Percentiles rank a stretch among this genome's conserved stretches.
phyloP scores from a whole-genome alignment of 345 rosid species.

The Gossypium mustelinum region DNA sequence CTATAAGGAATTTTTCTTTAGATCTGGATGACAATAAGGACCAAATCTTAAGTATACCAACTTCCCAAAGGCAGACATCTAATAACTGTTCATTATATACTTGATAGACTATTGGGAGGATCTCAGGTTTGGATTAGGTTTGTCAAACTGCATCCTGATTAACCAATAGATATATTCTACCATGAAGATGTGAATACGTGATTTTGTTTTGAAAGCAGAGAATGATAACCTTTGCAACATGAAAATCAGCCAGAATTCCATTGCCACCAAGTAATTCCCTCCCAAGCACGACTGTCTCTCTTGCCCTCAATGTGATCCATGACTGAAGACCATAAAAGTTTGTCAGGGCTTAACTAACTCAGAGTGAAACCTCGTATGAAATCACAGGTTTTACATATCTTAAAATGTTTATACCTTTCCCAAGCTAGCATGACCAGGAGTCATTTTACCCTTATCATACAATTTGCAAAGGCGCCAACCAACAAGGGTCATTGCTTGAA shows the following conservation, averaged over 20 bases:
- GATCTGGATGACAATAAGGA: neutral
- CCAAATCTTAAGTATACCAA: neutral
- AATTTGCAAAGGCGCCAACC: constrained; percentile 97
- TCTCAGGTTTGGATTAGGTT: neutral
- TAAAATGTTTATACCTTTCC: constrained; percentile 59
- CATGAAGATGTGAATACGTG: neutral
- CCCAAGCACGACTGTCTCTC: constrained; percentile 77
- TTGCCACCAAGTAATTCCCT: constrained; percentile 95
- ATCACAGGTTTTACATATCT: neutral
- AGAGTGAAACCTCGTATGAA: neutral
- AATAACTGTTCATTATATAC: neutral
- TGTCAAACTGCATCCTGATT: neutral
- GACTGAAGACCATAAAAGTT: constrained; percentile 37
- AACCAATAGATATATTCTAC: neutral
- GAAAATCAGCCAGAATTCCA: constrained; percentile 77
- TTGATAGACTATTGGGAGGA: too few species aligned
- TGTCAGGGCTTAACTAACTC: neutral
- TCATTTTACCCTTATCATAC: constrained; percentile 78
- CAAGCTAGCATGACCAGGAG: constrained; percentile 91
- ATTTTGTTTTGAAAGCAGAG: constrained; percentile 5
- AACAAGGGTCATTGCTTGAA: constrained; percentile 86
- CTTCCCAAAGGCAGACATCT: neutral
- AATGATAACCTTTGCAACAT: constrained; percentile 75
- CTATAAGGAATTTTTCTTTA: neutral
- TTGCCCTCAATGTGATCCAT: constrained; percentile 70